Evolutionary conservation across 495 filamentous ascomycete species (phyloP), one percentile per base, ranked within the genome.

Genomic region (Penicillium atrosanguineum): DNA sequence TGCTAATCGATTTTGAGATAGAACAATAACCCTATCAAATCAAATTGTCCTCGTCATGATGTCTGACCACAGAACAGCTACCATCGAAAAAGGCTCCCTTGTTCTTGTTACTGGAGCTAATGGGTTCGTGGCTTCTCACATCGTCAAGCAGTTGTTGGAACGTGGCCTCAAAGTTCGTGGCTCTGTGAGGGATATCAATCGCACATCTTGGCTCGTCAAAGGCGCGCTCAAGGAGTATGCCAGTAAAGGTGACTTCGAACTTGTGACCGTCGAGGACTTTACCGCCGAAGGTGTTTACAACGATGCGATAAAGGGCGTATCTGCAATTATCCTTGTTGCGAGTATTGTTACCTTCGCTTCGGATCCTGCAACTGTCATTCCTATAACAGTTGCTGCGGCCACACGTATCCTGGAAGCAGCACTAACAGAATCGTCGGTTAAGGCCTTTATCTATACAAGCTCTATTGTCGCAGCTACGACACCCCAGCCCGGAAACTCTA

Each of bases 381-480:
- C 40, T 21, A 3, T 6, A 12, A 43, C 40, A 6, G 20, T 43
- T 16, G 40, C 3, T 20, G 40, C 11, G 16, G 20, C 40, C 20
- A 18, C 16, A 6, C 16, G 20, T 4, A 23, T 23, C 2, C 3
- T 43, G 40, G 40, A 43, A 16, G 40, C 40, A 18, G 40, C 40
- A 9, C 6, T 23, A 6, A 19, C 21, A 23, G 40, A 19, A 4
- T 11, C 25, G 16, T 26, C 58, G 2, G 68, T 84, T 7, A 77
- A 78, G 55, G 57, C 71, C 3, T 64, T 84, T 46, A 79, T 83
- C 15, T 68, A 65, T 52, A 83, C 80, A 1, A 79, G 74, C 18
- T 82, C 78, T 5, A 74, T 69, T 15, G 59, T 59, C 0, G 74
- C 81, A 0, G 70, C 72, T 9, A 60, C 7, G 14, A 48, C 57